Percentiles rank a stretch among this genome's conserved stretches.
phyloP scores from a whole-genome alignment of 495 filamentous ascomycete species.

The Penicillium verhagenii region DNA sequence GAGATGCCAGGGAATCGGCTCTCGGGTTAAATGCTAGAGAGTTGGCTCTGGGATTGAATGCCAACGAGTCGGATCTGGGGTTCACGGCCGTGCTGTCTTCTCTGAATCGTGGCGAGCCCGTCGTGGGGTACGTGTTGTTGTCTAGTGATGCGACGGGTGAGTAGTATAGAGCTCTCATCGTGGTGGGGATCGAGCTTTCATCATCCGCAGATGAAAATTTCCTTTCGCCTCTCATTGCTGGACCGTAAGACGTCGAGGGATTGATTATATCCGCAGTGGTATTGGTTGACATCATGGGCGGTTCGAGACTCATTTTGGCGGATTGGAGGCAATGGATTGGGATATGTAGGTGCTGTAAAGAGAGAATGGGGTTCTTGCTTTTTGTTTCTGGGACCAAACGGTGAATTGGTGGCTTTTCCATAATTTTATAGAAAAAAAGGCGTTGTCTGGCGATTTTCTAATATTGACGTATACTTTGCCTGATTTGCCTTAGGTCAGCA shows the following conservation, averaged over 20 bases:
- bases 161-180: conserved; percentile 45
- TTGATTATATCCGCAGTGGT: background rate
- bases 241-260: background rate
- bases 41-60: background rate
- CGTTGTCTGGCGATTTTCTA: background rate
- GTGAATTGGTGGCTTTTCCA: background rate
- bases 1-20: background rate
- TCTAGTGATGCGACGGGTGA: conserved; percentile 22
- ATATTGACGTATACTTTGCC: background rate
- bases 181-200: conserved; percentile 25
- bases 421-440: background rate
- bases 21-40: background rate
- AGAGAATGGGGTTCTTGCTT: background rate
- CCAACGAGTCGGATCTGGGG: conserved; percentile 3
- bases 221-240: background rate
- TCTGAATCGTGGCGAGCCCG: background rate
- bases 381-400: background rate
- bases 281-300: background rate
- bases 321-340: background rate
- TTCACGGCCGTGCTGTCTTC: conserved; percentile 3
- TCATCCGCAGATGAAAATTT: background rate
- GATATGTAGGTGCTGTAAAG: background rate
- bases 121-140: background rate
- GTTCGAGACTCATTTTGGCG: conserved; percentile 1
- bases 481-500: conserved; percentile 2